A percentile compares a stretch with the other conserved stretches of the same genome.
phyloP scores from a whole-genome alignment of 2,329 filamentous ascomycete species.

The Fusarium foetens region DNA sequence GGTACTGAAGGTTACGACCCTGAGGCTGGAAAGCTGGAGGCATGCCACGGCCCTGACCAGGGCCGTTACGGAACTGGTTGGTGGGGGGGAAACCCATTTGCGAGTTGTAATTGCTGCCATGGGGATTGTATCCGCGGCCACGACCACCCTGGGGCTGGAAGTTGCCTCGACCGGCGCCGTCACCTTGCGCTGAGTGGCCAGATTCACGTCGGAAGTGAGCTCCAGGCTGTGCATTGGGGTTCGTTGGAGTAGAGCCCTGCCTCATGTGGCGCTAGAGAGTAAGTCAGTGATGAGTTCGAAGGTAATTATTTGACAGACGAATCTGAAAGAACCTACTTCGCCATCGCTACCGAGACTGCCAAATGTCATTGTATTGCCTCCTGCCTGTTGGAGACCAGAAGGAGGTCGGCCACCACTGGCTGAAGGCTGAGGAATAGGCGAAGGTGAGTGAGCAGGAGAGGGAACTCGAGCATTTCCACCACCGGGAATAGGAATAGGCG shows the following conservation, averaged over 20 bases:
- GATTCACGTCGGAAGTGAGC: conserved; percentile 86
- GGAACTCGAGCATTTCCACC: conserved; percentile 74
- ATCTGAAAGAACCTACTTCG: conserved; percentile 65
- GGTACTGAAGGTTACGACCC: conserved; percentile 58
- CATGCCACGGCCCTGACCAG: conserved; percentile 63
- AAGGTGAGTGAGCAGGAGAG: conserved; percentile 88
- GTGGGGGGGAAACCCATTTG: conserved; percentile 58
- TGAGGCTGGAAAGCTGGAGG: conserved; percentile 59
- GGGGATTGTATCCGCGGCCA: conserved; percentile 61
- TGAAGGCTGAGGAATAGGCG: conserved; percentile 89
- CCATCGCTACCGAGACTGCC: conserved; percentile 85
- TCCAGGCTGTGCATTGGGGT: conserved; percentile 71
- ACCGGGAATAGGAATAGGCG: conserved; percentile 71
- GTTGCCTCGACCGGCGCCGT: conserved; percentile 64
- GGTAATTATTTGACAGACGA: conserved; percentile 2
- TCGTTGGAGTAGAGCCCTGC: conserved; percentile 71
- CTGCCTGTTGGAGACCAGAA: conserved; percentile 75
- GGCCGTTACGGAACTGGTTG: conserved; percentile 55
- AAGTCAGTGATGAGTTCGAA: conserved; percentile 31
- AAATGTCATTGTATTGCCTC: conserved; percentile 74
- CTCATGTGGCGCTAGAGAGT: conserved; percentile 72
- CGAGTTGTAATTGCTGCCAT: conserved; percentile 57
- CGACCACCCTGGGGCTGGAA: conserved; percentile 61
- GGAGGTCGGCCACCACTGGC: conserved; percentile 88
- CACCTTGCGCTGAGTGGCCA: conserved; percentile 77